phyloP scores from a whole-genome alignment of 345 rosid species.

The Brassica carinata region DNA sequence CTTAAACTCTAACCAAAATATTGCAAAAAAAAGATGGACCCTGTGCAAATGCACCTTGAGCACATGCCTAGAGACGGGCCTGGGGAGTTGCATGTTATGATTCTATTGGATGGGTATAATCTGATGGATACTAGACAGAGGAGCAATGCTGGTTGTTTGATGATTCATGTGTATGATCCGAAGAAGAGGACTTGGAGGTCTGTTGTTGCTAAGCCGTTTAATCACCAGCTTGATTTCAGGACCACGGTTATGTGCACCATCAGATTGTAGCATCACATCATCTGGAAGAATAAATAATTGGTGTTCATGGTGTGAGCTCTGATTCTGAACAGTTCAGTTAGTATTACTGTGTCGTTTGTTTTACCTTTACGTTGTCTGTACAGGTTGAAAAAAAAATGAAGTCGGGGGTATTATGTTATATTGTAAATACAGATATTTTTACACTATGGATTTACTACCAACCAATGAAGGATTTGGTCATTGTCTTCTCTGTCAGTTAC shows the following conservation, averaged over 20 bases:
- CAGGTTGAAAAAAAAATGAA: not conserved
- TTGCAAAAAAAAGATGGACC: no score
- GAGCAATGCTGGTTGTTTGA: slow-evolving; percentile 55
- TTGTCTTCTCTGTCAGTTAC: slow-evolving; percentile 2
- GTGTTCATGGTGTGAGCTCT: slow-evolving; percentile 15
- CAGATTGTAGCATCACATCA: slow-evolving; percentile 54
- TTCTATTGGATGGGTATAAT: slow-evolving; percentile 49
- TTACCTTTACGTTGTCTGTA: slow-evolving; percentile 27
- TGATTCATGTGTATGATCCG: slow-evolving; percentile 74
- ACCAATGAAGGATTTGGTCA: not conserved
- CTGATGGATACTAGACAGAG: slow-evolving; percentile 50
- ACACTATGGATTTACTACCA: not conserved
- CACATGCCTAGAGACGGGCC: no score
- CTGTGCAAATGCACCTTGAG: no score
- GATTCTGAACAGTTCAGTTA: slow-evolving; percentile 4
- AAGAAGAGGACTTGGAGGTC: slow-evolving; percentile 73
- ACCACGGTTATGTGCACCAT: slow-evolving; percentile 72
- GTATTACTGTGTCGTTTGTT: slow-evolving; percentile 26
- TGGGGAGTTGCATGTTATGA: slow-evolving; percentile 72
- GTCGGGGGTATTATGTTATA: slow-evolving; percentile 3
- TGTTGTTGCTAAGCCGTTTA: slow-evolving; percentile 51
- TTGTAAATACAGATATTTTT: not conserved
- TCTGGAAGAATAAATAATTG: slow-evolving; percentile 61
- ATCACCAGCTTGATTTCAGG: slow-evolving; percentile 57
- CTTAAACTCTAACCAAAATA: no score